Evolutionary conservation across 2,329 filamentous ascomycete species (phyloP), one percentile per base, ranked within the genome.

Genomic region (Basipetospora chlamydospora): DNA sequence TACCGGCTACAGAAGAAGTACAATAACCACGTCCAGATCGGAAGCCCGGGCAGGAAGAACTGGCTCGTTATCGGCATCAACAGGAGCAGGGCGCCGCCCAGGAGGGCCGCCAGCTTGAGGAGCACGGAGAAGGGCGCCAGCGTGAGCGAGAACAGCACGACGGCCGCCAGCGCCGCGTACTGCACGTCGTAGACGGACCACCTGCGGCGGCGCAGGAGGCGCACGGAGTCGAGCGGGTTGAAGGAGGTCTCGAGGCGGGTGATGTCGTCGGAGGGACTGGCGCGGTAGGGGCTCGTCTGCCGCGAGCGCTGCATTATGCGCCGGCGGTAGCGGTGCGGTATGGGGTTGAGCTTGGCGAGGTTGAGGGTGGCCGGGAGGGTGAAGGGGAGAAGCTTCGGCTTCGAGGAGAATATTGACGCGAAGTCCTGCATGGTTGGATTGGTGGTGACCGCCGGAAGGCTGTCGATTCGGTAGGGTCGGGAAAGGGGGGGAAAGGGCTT

Each of bases 1-100:
- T 75, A 93, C 85, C 88, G 80, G 66, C 82, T 90, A 44, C 80
- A 78, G 57, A 90, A 94, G 63, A 94, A 95, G 55, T 93, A 84
- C 33, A 95, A 64, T 28, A 95, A 66, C 73, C 87, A 96, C 17
- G 77, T 78, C 56, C 83, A 79, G 44, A 93, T 84, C 6, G 84
- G 80, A 41, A 90, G 66, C 37, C 86, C 86, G 8, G 88, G 87
- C 28, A 94, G 66, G 54, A 94, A 85, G 57, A 95, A 93, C 56
- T 96, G 88, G 44, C 84, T 72, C 3, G 87, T 92, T 35, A 84
- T 70, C 6, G 88, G 88, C 56, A 94, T 71, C 30, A 88, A 64
- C 26, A 93, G 64, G 22, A 86, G 73, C 46, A 75, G 63, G 33
- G 80, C 63, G 42, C 87, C 67, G 37, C 73, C 64, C 2, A 77